Evolutionary conservation across 83 land plant genomes (phyloP), one percentile per base, ranked within the genome.

Genomic region (Thuja plicata): DNA sequence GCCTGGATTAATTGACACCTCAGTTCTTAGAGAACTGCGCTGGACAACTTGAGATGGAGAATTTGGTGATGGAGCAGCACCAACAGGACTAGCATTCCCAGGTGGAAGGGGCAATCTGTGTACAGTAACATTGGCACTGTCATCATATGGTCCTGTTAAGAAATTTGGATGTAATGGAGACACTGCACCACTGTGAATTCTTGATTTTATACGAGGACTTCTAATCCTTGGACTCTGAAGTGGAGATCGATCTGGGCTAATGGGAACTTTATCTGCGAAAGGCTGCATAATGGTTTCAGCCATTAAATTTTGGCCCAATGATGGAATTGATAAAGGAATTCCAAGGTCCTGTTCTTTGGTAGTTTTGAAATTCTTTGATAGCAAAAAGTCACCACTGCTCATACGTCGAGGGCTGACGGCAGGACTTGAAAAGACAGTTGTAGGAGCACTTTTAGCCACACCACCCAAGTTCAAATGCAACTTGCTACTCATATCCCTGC

Each of bases 41-140:
- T 87, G 89, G 87, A 54, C 45, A 91, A 70, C 30, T 86, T 86
- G 30, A 89, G 90, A 32, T 87, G 90, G 92, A 71, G 87, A 50
- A 85, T 91, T 54, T 50, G 77, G 88, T 5, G 57, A 70, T 57
- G 89, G 79, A 66, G 79, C 82, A 86, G 81, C 55, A 41, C 57
- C 87, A n/a, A 73, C 54, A 70, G 89, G 87, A 8, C 32, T 2
- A 70, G 91, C 17, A 54, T 89, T 91, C 62, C 87, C 90, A 16
- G 96, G 95, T 88, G 95, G 96, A 86, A 91, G 94, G 62, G 97
- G 96, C 37, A 95, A 87, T 3, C 92, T 96, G 82, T 92, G 96
- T 19, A 90, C 97, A 92, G 12, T 87, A 57, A 70, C 86, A 85
- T 54, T 71, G 62, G 45, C 50, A 91, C 45, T 85, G 87, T 54